phyloP scores from a whole-genome alignment of 1,284 basidiomycete species.

The Athelia sp. region DNA sequence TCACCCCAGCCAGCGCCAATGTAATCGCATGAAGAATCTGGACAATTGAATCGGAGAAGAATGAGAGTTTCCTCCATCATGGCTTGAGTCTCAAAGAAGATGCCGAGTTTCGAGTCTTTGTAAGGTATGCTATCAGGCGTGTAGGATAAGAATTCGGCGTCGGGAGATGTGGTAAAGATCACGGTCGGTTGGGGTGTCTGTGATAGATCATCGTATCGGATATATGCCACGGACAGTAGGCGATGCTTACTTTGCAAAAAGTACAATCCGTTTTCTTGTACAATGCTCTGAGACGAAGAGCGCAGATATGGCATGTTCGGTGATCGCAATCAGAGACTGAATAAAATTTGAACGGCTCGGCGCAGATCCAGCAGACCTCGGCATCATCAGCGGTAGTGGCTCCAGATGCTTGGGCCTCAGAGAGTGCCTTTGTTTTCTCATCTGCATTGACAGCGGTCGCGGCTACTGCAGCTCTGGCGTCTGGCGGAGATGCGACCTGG shows the following conservation, averaged over 20 bases:
- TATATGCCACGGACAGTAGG: constrained; percentile 2
- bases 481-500: background rate
- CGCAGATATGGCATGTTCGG: constrained; percentile 89
- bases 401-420: background rate
- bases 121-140: constrained; percentile 52
- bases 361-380: constrained; percentile 88
- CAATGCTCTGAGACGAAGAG: constrained; percentile 84
- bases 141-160: constrained; percentile 61
- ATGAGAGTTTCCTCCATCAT: constrained; percentile 96
- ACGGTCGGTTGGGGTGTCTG: constrained; percentile 78
- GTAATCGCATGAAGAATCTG: constrained; percentile 76
- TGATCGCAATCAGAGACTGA: constrained; percentile 91
- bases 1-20: constrained; percentile 87
- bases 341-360: constrained; percentile 90
- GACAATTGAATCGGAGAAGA: constrained; percentile 86
- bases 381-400: constrained; percentile 22
- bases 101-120: constrained; percentile 74
- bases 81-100: constrained; percentile 87
- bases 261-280: constrained; percentile 95
- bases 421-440: background rate
- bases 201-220: constrained; percentile 1
- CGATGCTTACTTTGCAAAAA: constrained; percentile 83
- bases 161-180: constrained; percentile 76
- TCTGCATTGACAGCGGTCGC: background rate
- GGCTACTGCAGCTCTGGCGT: background rate